These are phyloP conservation scores for Tremella fuciformis DNA, from an alignment of 768 basidiomycete species.

Conservation along the genomic window DNA sequence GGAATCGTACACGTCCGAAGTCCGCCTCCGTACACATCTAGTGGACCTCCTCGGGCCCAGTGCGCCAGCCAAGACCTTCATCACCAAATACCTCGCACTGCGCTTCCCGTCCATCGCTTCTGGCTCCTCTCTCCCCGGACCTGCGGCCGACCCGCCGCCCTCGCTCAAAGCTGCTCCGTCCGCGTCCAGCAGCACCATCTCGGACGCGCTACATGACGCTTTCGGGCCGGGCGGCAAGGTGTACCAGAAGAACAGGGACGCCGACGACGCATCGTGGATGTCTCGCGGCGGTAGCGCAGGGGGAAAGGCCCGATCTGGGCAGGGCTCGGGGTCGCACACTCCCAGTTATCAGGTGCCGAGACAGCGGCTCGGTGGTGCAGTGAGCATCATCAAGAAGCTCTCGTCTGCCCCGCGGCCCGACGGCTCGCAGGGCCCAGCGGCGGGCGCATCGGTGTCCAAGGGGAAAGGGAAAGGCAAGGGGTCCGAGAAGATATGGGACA, in stretches of 20 bases:
- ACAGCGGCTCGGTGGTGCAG: conserved; percentile 16
- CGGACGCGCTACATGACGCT: conserved; percentile 26
- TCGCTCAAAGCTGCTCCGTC: conserved; percentile 12
- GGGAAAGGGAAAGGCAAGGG: conserved; percentile 24
- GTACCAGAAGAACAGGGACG: conserved; percentile 44
- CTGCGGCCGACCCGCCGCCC: background rate
- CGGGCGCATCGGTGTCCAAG: conserved; percentile 10
- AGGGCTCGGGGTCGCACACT: conserved; percentile 13
- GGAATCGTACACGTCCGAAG: conserved; percentile 33
- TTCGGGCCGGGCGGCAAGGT: conserved; percentile 43
- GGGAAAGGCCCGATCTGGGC: conserved; percentile 5
- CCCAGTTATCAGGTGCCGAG: conserved; percentile 8
- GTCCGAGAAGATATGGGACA: conserved; percentile 40
- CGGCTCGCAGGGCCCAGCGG: no score
- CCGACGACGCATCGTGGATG: conserved; percentile 15
- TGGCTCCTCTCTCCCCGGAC: conserved; percentile 4
- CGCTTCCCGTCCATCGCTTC: conserved; percentile 36
- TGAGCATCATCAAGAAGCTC: conserved; percentile 12
- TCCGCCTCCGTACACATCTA: conserved; percentile 36
- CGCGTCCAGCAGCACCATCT: background rate
- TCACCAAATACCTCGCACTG: conserved; percentile 29
- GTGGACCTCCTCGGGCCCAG: conserved; percentile 48
- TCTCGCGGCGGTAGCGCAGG: background rate
- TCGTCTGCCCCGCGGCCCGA: no score
- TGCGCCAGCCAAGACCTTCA: conserved; percentile 38